phyloP scores from a whole-genome alignment of 176 grass and related monocot species.

The Typha latifolia region DNA sequence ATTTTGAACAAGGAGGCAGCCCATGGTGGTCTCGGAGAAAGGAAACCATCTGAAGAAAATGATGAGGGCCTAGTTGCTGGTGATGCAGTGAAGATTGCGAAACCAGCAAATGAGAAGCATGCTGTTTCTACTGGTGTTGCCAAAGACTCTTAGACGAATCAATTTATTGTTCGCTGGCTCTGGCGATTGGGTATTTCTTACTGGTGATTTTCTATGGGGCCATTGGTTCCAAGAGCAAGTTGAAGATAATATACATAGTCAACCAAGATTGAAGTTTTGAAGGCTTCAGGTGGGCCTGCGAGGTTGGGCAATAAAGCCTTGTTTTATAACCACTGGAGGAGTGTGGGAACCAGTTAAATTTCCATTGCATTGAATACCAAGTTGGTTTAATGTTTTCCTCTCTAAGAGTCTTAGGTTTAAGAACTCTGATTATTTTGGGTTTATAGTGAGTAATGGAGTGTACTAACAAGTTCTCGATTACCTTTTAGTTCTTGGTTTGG shows the following conservation, averaged over 20 bases:
- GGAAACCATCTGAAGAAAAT: conserved; percentile 11
- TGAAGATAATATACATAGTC: neutral
- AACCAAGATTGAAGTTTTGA: neutral
- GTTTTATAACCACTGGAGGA: conserved; percentile 5
- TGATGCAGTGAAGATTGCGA: conserved; percentile 20
- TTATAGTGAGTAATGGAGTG: conserved; percentile 21
- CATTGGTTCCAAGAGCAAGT: neutral
- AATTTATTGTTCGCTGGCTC: neutral
- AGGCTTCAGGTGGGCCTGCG: neutral
- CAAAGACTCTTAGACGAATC: neutral
- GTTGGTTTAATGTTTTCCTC: conserved; percentile 18
- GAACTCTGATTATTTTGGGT: conserved; percentile 19
- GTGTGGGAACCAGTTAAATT: conserved; percentile 9
- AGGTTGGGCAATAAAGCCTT: neutral
- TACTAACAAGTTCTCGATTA: neutral
- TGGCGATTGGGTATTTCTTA: neutral
- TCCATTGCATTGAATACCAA: conserved; percentile 19
- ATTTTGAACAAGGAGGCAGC: conserved; percentile 36
- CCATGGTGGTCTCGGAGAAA: neutral
- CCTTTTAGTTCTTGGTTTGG: neutral
- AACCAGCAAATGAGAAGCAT: conserved; percentile 16
- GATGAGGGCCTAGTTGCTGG: conserved; percentile 2
- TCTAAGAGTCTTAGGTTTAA: conserved; percentile 21
- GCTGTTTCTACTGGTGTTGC: neutral
- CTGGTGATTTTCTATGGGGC: neutral